These are phyloP conservation scores for Blastocystis sp. DNA, from an alignment of 352 stramenopile genomes.

Conservation along the genomic window DNA sequence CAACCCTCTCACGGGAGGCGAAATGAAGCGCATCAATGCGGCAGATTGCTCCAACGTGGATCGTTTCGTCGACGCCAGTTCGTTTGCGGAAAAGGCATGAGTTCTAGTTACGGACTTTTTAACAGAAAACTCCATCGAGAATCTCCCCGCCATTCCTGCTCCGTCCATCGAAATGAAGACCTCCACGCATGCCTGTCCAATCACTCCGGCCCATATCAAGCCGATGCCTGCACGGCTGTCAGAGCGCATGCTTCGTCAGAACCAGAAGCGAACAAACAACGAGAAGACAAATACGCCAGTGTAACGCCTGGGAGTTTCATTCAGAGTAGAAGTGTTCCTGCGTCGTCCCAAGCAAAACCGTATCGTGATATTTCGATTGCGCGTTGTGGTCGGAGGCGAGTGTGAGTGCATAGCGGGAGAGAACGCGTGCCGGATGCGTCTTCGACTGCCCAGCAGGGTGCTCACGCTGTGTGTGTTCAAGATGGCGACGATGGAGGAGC, in stretches of 20 bases:
- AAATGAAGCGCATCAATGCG: not conserved
- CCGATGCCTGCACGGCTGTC: too few relatives aligned
- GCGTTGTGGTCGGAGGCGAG: not conserved
- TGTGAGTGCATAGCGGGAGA: not conserved
- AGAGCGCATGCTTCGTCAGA: too few relatives aligned
- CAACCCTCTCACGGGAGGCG: conserved; percentile 25
- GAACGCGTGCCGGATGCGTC: conserved; percentile 12
- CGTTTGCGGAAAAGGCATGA: not conserved
- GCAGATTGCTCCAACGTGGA: not conserved
- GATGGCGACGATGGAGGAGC: conserved; percentile 22
- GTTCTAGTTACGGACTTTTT: conserved; percentile 37
- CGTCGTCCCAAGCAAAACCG: not conserved
- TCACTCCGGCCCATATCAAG: conserved; percentile 17
- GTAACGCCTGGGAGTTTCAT: too few relatives aligned
- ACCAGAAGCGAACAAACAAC: too few relatives aligned
- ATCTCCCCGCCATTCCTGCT: conserved; percentile 6
- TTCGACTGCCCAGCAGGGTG: not conserved
- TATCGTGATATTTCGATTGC: conserved; percentile 14
- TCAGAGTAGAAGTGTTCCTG: too few relatives aligned
- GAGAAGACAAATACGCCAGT: too few relatives aligned
- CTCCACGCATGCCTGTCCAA: not conserved
- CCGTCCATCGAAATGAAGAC: conserved; percentile 32
- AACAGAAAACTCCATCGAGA: not conserved
- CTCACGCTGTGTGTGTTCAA: conserved; percentile 34
- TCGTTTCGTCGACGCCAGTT: conserved; percentile 34